Base-by-base conservation (phyloP, 352 stramenopile species). In the Saprolegnia parasitica region DNA sequence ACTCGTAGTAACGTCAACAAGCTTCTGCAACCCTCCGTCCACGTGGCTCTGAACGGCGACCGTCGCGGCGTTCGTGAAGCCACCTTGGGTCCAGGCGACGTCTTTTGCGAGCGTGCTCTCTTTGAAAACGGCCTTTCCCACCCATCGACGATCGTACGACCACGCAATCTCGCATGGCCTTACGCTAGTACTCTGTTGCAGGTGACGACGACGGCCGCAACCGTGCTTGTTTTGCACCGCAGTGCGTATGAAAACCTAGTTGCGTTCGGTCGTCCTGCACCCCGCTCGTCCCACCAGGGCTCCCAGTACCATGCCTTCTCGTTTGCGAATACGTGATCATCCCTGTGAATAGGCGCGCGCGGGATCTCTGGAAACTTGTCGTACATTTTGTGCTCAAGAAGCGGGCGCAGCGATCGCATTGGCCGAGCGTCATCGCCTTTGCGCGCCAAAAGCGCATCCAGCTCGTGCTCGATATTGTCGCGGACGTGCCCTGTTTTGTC, bases 311-410 rank as follows among this genome's bases (percentile, higher is more conserved):
- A 6, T 35, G 29, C 0, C 15, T 64, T 35, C 18, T 24, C 56
- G 15, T 1, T 35, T 64, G 29, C 23, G 56, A 64, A 35, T 64
- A 49, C 32, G 35, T n/a, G n/a, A n/a, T n/a, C n/a, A n/a, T n/a
- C n/a, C n/a, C n/a, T n/a, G n/a, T n/a, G n/a, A n/a, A 0, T 70
- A 70, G 63, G 29, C 63, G 63, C 9, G 63, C 63, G 9, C 46
- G 50, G 20, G 63, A 70, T 5, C 63, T 47, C 0, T 70, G 63
- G 63, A 70, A 70, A 49, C 54, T 70, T 23, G 49, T 63, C 1
- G 55, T 62, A 26, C 63, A 70, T 23, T 70, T 61, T 39, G 50
- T 70, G 16, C 18, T 70, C 32, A 70, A 70, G 54, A 60, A 62
- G n/a, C 63, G 63, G 24, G 47, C 63, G 32, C 63, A 70, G 23